Conservation (phyloP, 1,139 yeast species). For the Kodamaea sp. region DNA sequence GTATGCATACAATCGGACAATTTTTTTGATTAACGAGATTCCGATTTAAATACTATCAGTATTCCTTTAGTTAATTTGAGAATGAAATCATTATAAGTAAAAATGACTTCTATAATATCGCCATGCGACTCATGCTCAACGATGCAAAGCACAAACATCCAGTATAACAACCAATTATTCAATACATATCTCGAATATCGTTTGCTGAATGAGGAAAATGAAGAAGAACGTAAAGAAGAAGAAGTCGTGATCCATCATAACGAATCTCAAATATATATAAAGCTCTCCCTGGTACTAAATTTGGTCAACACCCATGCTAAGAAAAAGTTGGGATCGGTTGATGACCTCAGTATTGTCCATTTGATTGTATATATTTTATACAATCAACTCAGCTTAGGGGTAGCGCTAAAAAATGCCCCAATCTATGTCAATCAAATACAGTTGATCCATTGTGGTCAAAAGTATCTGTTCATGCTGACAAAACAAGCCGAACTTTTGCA, state of each 20-base stretch:
- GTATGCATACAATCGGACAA: too few relatives aligned
- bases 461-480: conserved; percentile 7
- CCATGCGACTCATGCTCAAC: conserved; percentile 16
- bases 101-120: conserved; percentile 1
- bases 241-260: conserved; percentile 11
- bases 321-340: conserved; percentile 5
- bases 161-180: conserved; percentile 12
- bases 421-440: conserved; percentile 14
- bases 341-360: conserved; percentile 13
- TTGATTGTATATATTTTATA: conserved; percentile 15
- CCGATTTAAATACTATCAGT: too few relatives aligned
- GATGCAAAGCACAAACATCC: conserved; percentile 6
- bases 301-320: conserved; percentile 12
- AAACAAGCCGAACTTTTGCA: not conserved
- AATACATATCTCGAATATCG: conserved; percentile 12
- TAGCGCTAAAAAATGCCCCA: not conserved
- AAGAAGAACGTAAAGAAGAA: conserved; percentile 4
- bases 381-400: conserved; percentile 11
- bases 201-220: not conserved
- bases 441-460: conserved; percentile 13
- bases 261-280: conserved; percentile 11
- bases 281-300: conserved; percentile 13
- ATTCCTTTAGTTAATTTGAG: too few relatives aligned
- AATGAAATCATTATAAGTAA: too few relatives aligned
- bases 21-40: too few relatives aligned